These are phyloP conservation scores for Candida argentea DNA, from an alignment of 805 yeast species.

Conservation along the genomic window DNA sequence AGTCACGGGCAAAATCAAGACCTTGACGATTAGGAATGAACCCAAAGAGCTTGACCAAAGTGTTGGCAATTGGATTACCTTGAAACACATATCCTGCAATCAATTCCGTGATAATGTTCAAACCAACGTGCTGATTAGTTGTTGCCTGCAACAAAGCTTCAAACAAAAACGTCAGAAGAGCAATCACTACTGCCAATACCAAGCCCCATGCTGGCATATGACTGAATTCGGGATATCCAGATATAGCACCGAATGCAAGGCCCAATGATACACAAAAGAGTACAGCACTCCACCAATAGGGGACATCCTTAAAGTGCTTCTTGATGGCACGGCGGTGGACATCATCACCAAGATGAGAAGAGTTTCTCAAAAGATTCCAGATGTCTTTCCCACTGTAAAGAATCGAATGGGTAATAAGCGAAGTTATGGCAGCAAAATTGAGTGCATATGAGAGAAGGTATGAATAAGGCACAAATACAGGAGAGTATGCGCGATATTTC, in stretches of 20 bases:
- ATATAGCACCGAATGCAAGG: constrained; percentile 8
- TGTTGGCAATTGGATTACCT: constrained; percentile 12
- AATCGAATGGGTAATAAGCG: constrained; percentile 10
- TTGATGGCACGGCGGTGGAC: constrained; percentile 13
- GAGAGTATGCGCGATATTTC: constrained; percentile 10
- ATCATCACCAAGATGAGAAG: constrained; percentile 10
- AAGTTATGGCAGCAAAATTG: constrained; percentile 12
- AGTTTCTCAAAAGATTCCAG: constrained; percentile 7
- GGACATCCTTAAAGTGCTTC: constrained; percentile 11
- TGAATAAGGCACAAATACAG: constrained; percentile 11
- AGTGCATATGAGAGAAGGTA: constrained; percentile 12
- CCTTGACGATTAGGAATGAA: constrained; percentile 13
- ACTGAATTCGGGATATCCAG: constrained; percentile 8
- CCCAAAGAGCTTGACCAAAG: constrained; percentile 11
- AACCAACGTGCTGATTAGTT: constrained; percentile 11
- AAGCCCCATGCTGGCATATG: constrained; percentile 12
- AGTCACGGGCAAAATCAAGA: constrained; percentile 9
- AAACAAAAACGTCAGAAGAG: constrained; percentile 8
- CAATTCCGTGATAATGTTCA: constrained; percentile 11
- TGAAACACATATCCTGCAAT: constrained; percentile 11
- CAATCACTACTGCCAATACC: constrained; percentile 8
- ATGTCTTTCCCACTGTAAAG: constrained; percentile 13
- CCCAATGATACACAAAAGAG: constrained; percentile 17
- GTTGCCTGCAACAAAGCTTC: constrained; percentile 12
- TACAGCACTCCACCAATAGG: constrained; percentile 13